Base-by-base conservation (phyloP, 192 early-diverging fungal species). In the Chytriomyces confervae region DNA sequence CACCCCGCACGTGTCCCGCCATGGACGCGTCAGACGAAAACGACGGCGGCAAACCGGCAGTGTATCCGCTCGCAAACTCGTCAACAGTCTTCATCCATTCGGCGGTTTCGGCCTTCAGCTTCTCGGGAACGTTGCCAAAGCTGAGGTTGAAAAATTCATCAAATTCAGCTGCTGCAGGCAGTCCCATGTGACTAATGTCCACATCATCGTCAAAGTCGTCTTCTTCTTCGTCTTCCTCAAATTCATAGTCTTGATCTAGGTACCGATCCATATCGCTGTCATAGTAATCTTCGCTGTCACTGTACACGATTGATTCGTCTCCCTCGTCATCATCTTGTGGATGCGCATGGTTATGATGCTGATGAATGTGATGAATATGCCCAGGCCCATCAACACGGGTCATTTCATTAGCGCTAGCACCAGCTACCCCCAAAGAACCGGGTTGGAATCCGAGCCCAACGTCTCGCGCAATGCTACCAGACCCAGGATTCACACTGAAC, bases 151-250 rank as follows among this genome's bases (percentile, higher is more conserved):
- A 74, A 5, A 43, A 74, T 46, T 62, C 61, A 13, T 23, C 18
- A 46, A 74, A 74, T 36, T 74, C 72, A 16, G 13, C 69, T 11
- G 18, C 10, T 13, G 18, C 29, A 1, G 62, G 10, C 29, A 36
- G 29, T 36, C 29, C 29, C 29, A 36, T 36, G 2, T 36, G 29
- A 10, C 10, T 64, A 11, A 29, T 27, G 13, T 16, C 23, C 13
- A 18, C 50, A 71, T 60, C 69, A 27, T 50, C 69, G 10, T 27
- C 69, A 43, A 53, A 13, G 20, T n/a, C 24, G 50, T 50, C 53
- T 57, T 57, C 53, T 57, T 57, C 53, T 20, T 50, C 72, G 63
- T 74, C 72, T 18, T 74, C 72, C 5, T 50, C 61, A 46, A 74
- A 74, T 62, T 74, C 72, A 46, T 61, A 74, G 45, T 27, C 10